Evolutionary conservation across 768 basidiomycete genomes (phyloP).

Genomic region (Rhodosporidiobolus sp.): DNA sequence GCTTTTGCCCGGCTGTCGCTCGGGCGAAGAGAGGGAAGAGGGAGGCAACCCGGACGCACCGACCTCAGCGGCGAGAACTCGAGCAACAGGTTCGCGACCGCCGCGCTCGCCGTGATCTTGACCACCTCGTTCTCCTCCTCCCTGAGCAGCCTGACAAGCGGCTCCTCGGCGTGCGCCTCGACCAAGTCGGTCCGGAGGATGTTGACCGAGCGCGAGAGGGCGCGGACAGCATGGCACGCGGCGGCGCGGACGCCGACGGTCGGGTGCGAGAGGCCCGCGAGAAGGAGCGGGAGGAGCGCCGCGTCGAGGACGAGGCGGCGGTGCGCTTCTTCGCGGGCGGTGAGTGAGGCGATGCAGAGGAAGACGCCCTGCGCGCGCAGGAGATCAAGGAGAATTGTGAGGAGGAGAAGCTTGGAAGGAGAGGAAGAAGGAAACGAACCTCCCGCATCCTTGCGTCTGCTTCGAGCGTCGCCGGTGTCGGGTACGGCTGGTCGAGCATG

Average conservation of each 20-base stretch:
- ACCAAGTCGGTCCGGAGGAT: constrained; percentile 79
- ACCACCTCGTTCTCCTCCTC: constrained; percentile 41
- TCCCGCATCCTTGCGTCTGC: constrained; percentile 27
- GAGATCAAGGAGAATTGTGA: background rate
- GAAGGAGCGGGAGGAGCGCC: constrained; percentile 59
- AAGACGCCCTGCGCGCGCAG: constrained; percentile 60
- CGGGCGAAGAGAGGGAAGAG: background rate
- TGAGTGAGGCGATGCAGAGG: constrained; percentile 68
- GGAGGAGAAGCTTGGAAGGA: too few relatives aligned
- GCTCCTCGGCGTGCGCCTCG: constrained; percentile 73
- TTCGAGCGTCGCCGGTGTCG: constrained; percentile 15
- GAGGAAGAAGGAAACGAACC: constrained; percentile 28
- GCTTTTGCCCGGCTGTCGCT: background rate
- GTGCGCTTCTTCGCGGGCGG: constrained; percentile 69
- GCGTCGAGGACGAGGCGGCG: constrained; percentile 66
- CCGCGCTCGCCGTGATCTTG: constrained; percentile 34
- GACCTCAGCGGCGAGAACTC: constrained; percentile 43
- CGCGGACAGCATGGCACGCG: constrained; percentile 78
- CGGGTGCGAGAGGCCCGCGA: constrained; percentile 59
- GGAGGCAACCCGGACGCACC: background rate
- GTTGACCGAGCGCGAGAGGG: constrained; percentile 71
- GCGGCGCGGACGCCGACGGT: constrained; percentile 77
- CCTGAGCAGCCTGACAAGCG: constrained; percentile 62
- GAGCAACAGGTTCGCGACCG: constrained; percentile 38
- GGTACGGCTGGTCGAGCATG: constrained; percentile 42